A percentile compares a stretch with the other conserved stretches of the same genome.
These are phyloP conservation scores for Vigna reflexopilosa DNA, from an alignment of 306 rosid genomes.

Conservation along the genomic window DNA sequence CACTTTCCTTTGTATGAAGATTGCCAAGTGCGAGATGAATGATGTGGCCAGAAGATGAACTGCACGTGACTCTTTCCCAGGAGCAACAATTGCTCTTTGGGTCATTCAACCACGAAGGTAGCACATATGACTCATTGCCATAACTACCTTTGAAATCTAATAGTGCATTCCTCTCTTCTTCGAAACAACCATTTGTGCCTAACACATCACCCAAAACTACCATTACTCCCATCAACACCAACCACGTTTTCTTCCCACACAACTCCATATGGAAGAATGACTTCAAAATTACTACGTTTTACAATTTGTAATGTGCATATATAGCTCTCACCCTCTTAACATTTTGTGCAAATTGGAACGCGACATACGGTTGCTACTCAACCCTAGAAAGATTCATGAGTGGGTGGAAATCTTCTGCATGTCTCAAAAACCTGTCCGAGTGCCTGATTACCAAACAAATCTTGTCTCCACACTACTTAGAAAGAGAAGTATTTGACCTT, in stretches of 20 bases:
- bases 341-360: not conserved
- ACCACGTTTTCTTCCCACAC: not conserved
- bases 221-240: not conserved
- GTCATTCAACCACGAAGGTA: not conserved
- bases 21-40: not conserved
- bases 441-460: too few relatives aligned
- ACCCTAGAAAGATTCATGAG: not conserved
- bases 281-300: not conserved
- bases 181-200: constrained; percentile 1
- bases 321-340: not conserved
- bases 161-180: not conserved
- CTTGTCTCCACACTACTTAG: too few relatives aligned
- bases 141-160: constrained; percentile 10
- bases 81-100: constrained; percentile 16
- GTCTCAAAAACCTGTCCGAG: not conserved
- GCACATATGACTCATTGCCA: not conserved
- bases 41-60: not conserved
- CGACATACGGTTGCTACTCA: not conserved
- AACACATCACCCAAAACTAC: not conserved
- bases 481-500: not conserved
- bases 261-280: not conserved
- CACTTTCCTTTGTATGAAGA: not conserved
- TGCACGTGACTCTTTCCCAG: constrained; percentile 5
- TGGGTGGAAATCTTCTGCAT: not conserved
- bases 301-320: not conserved